Base-by-base conservation (phyloP, 2,329 filamentous ascomycete species). In the Cercospora sp. region DNA sequence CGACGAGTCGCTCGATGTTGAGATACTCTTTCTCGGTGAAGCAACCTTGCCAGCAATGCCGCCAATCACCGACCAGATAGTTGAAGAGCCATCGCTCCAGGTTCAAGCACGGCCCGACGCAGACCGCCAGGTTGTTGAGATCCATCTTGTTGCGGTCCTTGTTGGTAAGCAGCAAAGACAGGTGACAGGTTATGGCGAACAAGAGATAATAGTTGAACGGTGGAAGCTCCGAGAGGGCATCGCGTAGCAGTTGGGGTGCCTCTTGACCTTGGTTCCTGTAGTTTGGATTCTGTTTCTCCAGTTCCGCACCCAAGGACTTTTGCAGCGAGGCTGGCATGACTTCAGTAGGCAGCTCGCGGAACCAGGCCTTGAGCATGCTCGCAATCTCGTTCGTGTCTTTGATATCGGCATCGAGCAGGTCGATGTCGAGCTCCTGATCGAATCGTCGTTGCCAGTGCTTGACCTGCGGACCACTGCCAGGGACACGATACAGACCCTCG, bases 91-190 rank as follows among this genome's bases (percentile, higher is more conserved):
- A 96, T 0, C 90, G 90, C 76, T 98, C 94, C 68, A 98, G 95
- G 81, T 94, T 97, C 87, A 98, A 93, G 80, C 93, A 97, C 3
- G 94, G 94, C 80, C 97, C 93, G 80, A 97, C 97, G 82, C 94
- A 98, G 74, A 97, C 97, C 81, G 93, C 97, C 26, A 98, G 84
- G 73, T 97, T 97, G 77, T 92, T 89, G 78, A 94, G 97, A 78
- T 97, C 93, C 94, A 98, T 98, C 83, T 97, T 97, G 86, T 97
- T 98, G 83, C 94, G 94, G 72, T 96, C 92, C 26, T 93, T 91
- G 79, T 97, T 94, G 1, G 92, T 93, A 74, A 97, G 89, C 9
- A 98, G 86, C 28, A 97, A 86, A 75, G 93, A 97, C 60, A 98
- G 89, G 76, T 98, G 94, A 80, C 94, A 97, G 37, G 94, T 98